Conservation (phyloP, 78 protist species). For the Protostelium mycophagum region DNA sequence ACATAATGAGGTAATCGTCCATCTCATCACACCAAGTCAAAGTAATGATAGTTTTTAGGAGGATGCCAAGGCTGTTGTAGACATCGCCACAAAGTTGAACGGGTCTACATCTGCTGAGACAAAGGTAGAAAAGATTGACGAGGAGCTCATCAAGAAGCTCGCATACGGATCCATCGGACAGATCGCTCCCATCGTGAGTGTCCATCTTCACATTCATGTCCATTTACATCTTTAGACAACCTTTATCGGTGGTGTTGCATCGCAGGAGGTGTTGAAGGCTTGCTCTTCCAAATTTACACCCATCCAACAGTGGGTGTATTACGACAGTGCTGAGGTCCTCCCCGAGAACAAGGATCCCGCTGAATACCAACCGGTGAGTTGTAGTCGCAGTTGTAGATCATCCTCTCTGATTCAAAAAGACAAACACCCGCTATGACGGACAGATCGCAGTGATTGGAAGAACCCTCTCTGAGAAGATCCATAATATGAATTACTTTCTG, state of each 20-base stretch:
- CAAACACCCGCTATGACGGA: constrained; percentile 85
- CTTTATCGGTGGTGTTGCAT: constrained; percentile 82
- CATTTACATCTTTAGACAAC: constrained; percentile 28
- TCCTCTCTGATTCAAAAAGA: background rate
- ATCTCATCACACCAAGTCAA: background rate
- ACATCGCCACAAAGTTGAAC: constrained; percentile 31
- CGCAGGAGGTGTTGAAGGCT: constrained; percentile 96
- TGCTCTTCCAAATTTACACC: constrained; percentile 93
- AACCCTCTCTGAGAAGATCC: constrained; percentile 26
- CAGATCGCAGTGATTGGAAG: constrained; percentile 88
- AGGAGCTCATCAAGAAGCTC: constrained; percentile 36
- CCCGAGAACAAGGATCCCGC: constrained; percentile 37
- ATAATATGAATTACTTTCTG: constrained; percentile 52
- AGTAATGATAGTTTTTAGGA: too few species aligned
- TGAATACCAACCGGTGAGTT: constrained; percentile 32
- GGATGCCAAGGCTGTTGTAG: constrained; percentile 46
- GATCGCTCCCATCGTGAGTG: constrained; percentile 51
- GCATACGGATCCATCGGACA: constrained; percentile 63
- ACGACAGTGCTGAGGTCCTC: constrained; percentile 79
- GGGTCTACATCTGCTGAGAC: background rate
- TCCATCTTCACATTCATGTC: too few species aligned
- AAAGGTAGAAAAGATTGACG: constrained; percentile 6
- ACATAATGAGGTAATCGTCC: constrained; percentile 13
- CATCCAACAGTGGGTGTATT: constrained; percentile 79
- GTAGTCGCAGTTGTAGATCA: background rate